These are phyloP conservation scores for Coniella vitis DNA, from an alignment of 2,329 filamentous ascomycete species.

Conservation along the genomic window DNA sequence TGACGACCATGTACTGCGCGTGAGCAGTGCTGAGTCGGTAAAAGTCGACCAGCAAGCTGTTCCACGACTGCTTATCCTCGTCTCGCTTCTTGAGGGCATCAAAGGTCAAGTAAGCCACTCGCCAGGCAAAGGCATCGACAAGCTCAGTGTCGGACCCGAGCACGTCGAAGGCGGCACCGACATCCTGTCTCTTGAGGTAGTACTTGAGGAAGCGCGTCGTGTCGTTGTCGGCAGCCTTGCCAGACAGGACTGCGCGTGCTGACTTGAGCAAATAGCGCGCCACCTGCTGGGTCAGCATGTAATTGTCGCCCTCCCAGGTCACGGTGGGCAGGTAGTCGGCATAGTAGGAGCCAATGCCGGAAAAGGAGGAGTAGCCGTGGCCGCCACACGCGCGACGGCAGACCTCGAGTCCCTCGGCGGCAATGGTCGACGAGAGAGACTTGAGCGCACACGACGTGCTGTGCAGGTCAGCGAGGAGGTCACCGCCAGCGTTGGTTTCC, in stretches of 20 bases:
- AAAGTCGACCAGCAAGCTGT: conserved; percentile 70
- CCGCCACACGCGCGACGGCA: conserved; percentile 71
- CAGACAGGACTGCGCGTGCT: conserved; percentile 61
- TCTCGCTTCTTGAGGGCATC: conserved; percentile 69
- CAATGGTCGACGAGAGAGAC: conserved; percentile 63
- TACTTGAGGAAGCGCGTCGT: conserved; percentile 58
- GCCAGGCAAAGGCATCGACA: conserved; percentile 69
- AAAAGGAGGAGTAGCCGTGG: conserved; percentile 69
- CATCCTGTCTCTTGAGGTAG: conserved; percentile 59
- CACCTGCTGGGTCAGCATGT: conserved; percentile 77
- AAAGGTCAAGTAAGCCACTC: conserved; percentile 66
- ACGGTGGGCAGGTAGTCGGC: conserved; percentile 65
- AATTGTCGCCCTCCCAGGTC: conserved; percentile 76
- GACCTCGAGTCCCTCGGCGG: conserved; percentile 67
- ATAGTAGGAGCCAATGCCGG: conserved; percentile 70
- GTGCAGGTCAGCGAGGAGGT: conserved; percentile 66
- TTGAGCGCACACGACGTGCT: conserved; percentile 72
- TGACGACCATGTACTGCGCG: conserved; percentile 71
- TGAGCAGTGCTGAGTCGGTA: conserved; percentile 69
- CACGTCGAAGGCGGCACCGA: conserved; percentile 68
- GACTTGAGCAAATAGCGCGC: conserved; percentile 71
- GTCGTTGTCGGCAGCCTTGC: conserved; percentile 55
- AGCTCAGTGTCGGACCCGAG: conserved; percentile 64
- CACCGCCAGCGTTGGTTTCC: conserved; percentile 57
- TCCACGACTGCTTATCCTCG: conserved; percentile 70